Base-by-base conservation (phyloP, 1,284 basidiomycete genomes). In the Rhodotorula sp. region DNA sequence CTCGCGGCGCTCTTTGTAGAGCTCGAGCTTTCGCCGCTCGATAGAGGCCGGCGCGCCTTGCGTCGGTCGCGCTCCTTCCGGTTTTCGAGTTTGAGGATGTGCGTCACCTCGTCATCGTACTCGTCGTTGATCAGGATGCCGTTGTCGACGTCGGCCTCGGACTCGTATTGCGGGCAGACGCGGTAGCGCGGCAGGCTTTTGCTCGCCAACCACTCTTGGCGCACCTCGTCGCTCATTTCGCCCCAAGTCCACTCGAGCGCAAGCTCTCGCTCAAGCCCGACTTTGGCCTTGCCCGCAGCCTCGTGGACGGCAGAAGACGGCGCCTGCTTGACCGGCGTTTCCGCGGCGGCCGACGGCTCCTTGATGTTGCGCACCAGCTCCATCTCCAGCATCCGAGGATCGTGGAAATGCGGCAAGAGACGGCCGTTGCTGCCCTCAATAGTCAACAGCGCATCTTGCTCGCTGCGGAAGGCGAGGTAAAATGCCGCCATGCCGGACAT, bases 221-320 rank as follows among this genome's bases (percentile, higher is more conserved):
- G 57, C 31, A 46, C 47, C 34, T 65, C 58, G 48, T 59, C 48
- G 49, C 64, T 65, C 49, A 59, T 7, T 34, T 59, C 58, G 34
- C 39, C 49, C 64, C 64, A 65, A 10, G n/a, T 51, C 48, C 58
- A 65, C 12, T 3, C 64, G n/a, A 65, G n/a, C 0, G 58, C 64
- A 34, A 58, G 47, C 54, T 65, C 64, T 43, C 39, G 39, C 39
- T 43, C 39, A 43, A 43, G 39, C 39, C 39, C 39, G 39, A 43
- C 39, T 26, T 29, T 21, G 4, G n/a, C 39, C 15, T 46, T 39
- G n/a, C 15, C 10, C 21, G 49, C 61, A 21, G 15, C 18, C 16
- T 23, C 29, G 23, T 12, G 12, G 23, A 43, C 39, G 10, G 39
- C 10, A 1, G 39, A 43, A 43, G 39, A 43, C 39, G 39, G 39